Conservation (phyloP, 805 yeast species). For the Kodamaea fukazawae region DNA sequence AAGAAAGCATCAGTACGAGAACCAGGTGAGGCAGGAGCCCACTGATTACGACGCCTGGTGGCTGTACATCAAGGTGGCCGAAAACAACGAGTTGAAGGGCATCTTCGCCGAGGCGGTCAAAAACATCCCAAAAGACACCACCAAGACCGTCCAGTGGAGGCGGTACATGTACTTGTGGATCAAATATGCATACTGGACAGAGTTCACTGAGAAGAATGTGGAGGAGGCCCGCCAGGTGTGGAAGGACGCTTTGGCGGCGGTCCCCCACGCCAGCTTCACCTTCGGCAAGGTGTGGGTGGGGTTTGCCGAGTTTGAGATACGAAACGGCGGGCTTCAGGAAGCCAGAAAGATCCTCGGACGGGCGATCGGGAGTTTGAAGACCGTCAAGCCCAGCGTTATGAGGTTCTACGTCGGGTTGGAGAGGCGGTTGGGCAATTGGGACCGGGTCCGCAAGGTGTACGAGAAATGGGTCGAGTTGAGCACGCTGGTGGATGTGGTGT, state of each 20-base stretch:
- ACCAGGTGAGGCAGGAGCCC: constrained; percentile 44
- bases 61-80: constrained; percentile 56
- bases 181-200: constrained; percentile 60
- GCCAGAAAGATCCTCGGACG: constrained; percentile 73
- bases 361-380: constrained; percentile 54
- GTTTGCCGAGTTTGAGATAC: constrained; percentile 68
- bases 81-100: constrained; percentile 22
- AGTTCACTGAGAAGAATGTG: constrained; percentile 42
- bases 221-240: constrained; percentile 51
- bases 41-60: constrained; percentile 81
- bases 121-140: constrained; percentile 30
- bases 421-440: constrained; percentile 68
- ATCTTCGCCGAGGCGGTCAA: constrained; percentile 46
- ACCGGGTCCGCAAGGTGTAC: constrained; percentile 70
- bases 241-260: constrained; percentile 42
- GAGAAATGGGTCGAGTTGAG: constrained; percentile 57
- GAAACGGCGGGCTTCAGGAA: constrained; percentile 46
- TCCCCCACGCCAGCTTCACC: constrained; percentile 62
- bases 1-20: constrained; percentile 55
- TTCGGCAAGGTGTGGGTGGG: constrained; percentile 74
- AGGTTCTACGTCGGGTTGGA: constrained; percentile 68
- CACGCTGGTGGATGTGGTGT: constrained; percentile 43
- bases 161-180: constrained; percentile 72
- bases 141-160: constrained; percentile 52
- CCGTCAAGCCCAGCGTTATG: constrained; percentile 57